Conservation (phyloP, 108 stramenopile species). For the Schizochytrium sp. region DNA sequence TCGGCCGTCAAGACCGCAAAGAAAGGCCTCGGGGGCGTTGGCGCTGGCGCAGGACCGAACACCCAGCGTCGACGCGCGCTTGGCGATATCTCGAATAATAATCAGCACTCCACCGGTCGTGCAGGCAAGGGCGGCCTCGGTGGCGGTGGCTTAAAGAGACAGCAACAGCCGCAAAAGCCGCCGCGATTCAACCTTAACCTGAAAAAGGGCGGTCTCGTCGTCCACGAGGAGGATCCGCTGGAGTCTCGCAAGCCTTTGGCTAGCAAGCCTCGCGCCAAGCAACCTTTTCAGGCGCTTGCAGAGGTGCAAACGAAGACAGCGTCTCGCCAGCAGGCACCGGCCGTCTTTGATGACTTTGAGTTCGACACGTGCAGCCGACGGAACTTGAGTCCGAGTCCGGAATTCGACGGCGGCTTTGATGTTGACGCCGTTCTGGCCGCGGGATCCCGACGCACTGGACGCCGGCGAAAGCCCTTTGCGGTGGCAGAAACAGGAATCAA, state of each 20-base stretch:
- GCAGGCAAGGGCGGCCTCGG: background rate
- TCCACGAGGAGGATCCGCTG: background rate
- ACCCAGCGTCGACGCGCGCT: background rate
- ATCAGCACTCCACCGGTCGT: background rate
- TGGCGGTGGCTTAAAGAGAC: background rate
- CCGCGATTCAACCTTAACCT: background rate
- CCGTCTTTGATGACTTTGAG: background rate
- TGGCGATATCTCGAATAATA: slow-evolving; percentile 14
- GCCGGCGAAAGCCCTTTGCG: background rate
- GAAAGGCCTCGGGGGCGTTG: background rate
- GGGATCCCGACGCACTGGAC: background rate
- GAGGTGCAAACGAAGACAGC: background rate
- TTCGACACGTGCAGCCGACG: slow-evolving; percentile 4
- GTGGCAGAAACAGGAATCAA: background rate
- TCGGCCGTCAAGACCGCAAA: background rate
- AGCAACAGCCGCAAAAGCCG: background rate
- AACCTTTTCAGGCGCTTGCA: background rate
- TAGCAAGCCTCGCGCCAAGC: background rate
- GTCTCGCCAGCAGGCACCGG: background rate
- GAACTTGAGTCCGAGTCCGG: background rate
- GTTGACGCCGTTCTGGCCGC: background rate
- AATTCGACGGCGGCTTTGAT: background rate
- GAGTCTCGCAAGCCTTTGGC: background rate
- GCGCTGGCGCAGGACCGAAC: background rate
- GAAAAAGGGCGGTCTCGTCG: background rate